phyloP scores from a whole-genome alignment of 139 green algal species.

The Deuterostichococcus epilithicus region DNA sequence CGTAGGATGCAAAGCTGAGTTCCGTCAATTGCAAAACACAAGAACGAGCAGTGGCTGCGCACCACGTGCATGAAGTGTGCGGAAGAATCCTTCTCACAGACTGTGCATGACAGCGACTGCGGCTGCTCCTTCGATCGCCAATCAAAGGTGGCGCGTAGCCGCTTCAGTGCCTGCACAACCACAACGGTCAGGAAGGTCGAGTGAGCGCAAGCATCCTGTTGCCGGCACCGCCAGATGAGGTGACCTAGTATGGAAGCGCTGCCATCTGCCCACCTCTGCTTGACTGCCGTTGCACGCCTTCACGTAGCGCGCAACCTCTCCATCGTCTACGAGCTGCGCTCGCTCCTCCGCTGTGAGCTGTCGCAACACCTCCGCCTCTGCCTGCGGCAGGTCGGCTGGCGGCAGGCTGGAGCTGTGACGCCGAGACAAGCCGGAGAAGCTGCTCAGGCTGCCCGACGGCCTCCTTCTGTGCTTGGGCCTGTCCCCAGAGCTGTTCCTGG shows the following conservation, averaged over 20 bases:
- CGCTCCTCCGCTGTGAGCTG: neutral
- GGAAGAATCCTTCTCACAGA: conserved; percentile 34
- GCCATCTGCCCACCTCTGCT: neutral
- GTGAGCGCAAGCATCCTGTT: too few species aligned
- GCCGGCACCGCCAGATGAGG: too few species aligned
- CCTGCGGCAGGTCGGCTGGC: neutral
- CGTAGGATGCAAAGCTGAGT: too few species aligned
- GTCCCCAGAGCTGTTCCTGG: too few species aligned
- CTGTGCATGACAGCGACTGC: conserved; percentile 46
- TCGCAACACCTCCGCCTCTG: neutral
- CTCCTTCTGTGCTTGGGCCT: neutral
- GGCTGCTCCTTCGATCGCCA: conserved; percentile 48
- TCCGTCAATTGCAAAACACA: neutral
- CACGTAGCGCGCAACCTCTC: neutral
- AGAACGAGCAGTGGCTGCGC: conserved; percentile 18
- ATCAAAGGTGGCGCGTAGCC: conserved; percentile 44
- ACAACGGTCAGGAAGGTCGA: neutral
- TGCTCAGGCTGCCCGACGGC: neutral
- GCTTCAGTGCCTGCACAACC: conserved; percentile 38
- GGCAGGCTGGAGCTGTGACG: neutral
- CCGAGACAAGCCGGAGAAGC: too few species aligned
- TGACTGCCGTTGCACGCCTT: neutral
- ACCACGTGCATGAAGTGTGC: conserved; percentile 74
- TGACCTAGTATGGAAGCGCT: too few species aligned
- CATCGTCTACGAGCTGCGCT: neutral